Evolutionary conservation across 179 eudicot genomes (phyloP).

Genomic region (Sideroxylon spinosum): DNA sequence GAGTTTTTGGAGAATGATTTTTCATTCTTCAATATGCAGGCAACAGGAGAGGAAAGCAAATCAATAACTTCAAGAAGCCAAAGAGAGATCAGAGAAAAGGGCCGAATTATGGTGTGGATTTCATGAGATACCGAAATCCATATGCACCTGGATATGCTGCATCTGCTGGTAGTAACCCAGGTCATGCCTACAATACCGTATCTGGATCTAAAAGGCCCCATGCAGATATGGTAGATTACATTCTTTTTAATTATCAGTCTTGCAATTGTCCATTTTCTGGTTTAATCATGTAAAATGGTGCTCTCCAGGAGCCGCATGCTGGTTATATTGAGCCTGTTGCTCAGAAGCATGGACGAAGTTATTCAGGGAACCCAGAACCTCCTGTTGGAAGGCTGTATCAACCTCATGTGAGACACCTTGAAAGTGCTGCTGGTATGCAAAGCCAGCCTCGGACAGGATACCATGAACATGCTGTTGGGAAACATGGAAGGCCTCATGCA

Average conservation of each 20-base stretch:
- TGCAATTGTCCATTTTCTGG: neutral
- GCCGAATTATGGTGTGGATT: slow-evolving; percentile 11
- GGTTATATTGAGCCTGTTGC: slow-evolving; percentile 27
- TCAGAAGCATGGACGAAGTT: slow-evolving; percentile 8
- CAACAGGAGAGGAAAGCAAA: slow-evolving; percentile 13
- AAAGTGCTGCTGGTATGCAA: slow-evolving; percentile 13
- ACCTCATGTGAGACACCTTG: slow-evolving; percentile 18
- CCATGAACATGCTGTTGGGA: neutral
- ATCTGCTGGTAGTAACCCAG: slow-evolving; percentile 17
- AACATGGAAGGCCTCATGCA: slow-evolving; percentile 12
- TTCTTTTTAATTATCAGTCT: neutral
- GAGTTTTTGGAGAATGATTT: slow-evolving; percentile 5
- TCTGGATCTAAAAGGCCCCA: slow-evolving; percentile 23
- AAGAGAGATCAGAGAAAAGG: slow-evolving; percentile 16
- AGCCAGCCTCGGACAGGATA: slow-evolving; percentile 21
- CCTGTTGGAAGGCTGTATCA: slow-evolving; percentile 11
- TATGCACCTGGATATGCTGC: slow-evolving; percentile 16
- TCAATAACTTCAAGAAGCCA: slow-evolving; percentile 10
- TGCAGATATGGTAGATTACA: slow-evolving; percentile 28
- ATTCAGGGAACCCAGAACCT: slow-evolving; percentile 21
- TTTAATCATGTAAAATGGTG: slow-evolving; percentile 5
- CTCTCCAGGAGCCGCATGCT: slow-evolving; percentile 34
- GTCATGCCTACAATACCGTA: slow-evolving; percentile 3
- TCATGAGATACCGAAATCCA: slow-evolving; percentile 13
- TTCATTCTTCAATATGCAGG: slow-evolving; percentile 15